Conservation (phyloP, 2,329 filamentous ascomycete species). For the Aureobasidium sp. region DNA sequence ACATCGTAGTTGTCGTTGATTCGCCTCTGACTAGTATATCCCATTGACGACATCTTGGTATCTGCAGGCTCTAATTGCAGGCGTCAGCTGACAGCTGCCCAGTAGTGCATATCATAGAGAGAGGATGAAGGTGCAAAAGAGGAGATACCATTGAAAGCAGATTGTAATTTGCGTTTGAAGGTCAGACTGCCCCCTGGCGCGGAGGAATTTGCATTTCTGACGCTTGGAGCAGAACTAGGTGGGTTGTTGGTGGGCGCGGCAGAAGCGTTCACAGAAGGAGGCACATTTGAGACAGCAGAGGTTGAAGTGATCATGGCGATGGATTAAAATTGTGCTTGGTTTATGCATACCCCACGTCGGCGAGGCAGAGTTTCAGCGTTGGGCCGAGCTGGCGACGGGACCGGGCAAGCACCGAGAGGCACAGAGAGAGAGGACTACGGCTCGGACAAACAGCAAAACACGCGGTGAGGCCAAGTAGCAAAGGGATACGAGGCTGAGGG, state of each 20-base stretch:
- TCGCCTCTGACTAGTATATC: slow-evolving; percentile 66
- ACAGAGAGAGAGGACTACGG: not conserved
- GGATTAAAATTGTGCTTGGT: slow-evolving; percentile 6
- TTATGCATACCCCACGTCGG: slow-evolving; percentile 12
- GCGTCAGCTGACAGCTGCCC: not conserved
- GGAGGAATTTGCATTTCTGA: slow-evolving; percentile 15
- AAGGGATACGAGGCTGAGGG: not conserved
- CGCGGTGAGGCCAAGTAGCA: not conserved
- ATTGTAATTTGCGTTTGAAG: slow-evolving; percentile 29
- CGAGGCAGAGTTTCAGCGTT: not conserved
- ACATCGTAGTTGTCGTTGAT: slow-evolving; percentile 93
- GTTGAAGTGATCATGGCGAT: slow-evolving; percentile 6
- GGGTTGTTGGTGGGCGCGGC: slow-evolving; percentile 16
- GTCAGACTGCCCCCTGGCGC: slow-evolving; percentile 8
- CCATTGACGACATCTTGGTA: slow-evolving; percentile 15
- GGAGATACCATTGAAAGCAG: slow-evolving; percentile 35
- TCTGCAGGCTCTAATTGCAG: slow-evolving; percentile 8
- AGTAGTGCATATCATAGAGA: not conserved
- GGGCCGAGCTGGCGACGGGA: not conserved
- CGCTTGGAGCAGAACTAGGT: slow-evolving; percentile 8
- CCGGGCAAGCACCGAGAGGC: not conserved
- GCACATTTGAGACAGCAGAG: slow-evolving; percentile 11
- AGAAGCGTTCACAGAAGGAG: slow-evolving; percentile 15
- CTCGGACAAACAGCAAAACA: not conserved
- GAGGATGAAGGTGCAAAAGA: not conserved